Evolutionary conservation across 1,139 yeast species (phyloP), one percentile per base, ranked within the genome.

Genomic region (Meyerozyma sp.): DNA sequence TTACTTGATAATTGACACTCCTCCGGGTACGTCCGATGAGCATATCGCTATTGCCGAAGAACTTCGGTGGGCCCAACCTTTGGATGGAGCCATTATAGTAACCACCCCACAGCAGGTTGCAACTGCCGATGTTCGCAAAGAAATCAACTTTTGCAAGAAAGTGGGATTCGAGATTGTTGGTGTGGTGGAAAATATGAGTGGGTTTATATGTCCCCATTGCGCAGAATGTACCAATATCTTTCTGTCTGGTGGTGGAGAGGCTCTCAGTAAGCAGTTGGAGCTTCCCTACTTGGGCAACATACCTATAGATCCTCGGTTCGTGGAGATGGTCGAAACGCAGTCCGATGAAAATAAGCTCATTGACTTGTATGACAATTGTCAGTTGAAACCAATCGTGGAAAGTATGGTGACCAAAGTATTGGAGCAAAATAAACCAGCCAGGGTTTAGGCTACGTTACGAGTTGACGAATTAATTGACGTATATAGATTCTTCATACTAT

Each of bases 21-120:
- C 99, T 0, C 99, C 99, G 0, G 99, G 99, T 0, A 93, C 99
- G 0, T 85, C 96, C 0, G 99, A 94, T 62, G 99, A 94, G 62
- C 99, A 94, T 63, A 93, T 94, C 38, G 91, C 97, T 3, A 84
- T 94, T 27, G 98, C 97, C 2, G 98, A 94, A 61, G 95, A 89
- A 59, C 72, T 93, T 41, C 66, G 87, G 46, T 77, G 70, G 57
- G 76, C 77, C 4, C 61, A 61, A 36, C 76, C 76, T 3, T 58
- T 70, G 3, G 77, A 72, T 46, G 78, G 78, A 0, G 78, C 78
- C 20, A 65, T 73, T 3, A 70, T 73, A 2, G 78, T 73, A 25
- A 73, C 77, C 13, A 73, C 78, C 0, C 78, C 78, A 2, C 78
- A 73, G 46, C 73, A 67, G 46, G 82, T 80, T 43, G 82, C 85